phyloP scores from a whole-genome alignment of 2,329 filamentous ascomycete species.

The Myriosclerotinia duriaeana region DNA sequence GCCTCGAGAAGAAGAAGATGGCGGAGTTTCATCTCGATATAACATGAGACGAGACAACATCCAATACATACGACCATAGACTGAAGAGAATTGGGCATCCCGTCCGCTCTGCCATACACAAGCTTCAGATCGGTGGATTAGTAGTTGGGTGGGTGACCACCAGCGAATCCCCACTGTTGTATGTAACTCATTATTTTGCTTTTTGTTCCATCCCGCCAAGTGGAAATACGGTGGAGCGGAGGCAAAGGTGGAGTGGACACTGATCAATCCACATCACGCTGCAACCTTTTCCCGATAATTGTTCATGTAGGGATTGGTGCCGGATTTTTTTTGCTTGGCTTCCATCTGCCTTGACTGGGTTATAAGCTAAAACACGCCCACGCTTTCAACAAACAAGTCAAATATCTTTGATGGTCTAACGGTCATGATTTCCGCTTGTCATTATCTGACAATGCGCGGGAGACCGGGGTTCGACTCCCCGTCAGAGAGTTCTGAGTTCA shows the following conservation, averaged over 20 bases:
- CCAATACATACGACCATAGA: slow-evolving; percentile 36
- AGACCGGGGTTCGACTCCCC: too few species aligned
- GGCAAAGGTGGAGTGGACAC: background rate
- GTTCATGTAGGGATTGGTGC: background rate
- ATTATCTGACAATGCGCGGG: background rate
- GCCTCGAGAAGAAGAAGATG: too few species aligned
- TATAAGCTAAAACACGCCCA: background rate
- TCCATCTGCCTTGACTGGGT: background rate
- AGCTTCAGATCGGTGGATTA: slow-evolving; percentile 38
- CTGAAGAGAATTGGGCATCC: slow-evolving; percentile 37
- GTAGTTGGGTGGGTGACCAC: slow-evolving; percentile 40
- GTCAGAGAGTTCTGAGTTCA: too few species aligned
- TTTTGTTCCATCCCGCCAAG: background rate
- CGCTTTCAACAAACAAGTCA: too few species aligned
- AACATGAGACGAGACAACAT: background rate
- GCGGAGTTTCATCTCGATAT: background rate
- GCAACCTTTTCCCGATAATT: background rate
- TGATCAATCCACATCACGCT: background rate
- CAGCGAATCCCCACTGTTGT: too few species aligned
- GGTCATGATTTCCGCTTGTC: background rate
- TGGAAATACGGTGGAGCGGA: background rate
- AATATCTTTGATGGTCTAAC: background rate
- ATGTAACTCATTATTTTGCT: background rate
- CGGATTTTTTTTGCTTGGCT: background rate
- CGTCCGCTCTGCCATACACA: slow-evolving; percentile 38